Conservation (phyloP, 192 early-diverging fungal species). For the Dimargaris verticillata region DNA sequence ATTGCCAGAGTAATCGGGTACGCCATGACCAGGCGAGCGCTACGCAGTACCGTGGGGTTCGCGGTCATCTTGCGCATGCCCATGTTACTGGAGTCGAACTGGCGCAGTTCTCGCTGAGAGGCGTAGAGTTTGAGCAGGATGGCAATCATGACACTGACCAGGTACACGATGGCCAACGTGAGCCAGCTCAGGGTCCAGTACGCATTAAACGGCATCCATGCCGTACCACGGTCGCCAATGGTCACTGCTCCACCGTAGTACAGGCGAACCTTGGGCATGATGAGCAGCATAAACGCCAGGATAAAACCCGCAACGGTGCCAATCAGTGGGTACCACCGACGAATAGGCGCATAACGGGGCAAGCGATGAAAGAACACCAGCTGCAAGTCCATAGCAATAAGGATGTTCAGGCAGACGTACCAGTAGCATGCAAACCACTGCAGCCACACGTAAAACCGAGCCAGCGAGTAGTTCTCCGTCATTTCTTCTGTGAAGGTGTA, state of each 20-base stretch:
- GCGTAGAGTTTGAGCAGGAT: background rate
- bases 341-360: conserved; percentile 2
- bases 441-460: background rate
- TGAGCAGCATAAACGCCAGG: background rate
- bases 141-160: background rate
- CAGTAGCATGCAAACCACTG: background rate
- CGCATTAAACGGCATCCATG: background rate
- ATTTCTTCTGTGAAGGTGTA: background rate
- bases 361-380: conserved; percentile 8
- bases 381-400: conserved; percentile 3
- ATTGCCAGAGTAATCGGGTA: background rate
- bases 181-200: background rate
- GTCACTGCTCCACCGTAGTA: background rate
- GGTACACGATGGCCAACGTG: background rate
- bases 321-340: conserved; percentile 1
- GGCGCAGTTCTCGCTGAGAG: background rate
- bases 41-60: background rate
- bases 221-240: background rate
- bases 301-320: background rate
- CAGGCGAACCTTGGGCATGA: background rate
- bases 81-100: background rate
- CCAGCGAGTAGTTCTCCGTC: background rate
- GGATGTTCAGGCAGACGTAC: background rate
- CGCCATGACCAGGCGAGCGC: background rate
- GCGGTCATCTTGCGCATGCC: background rate